A percentile compares a stretch with the other conserved stretches of the same genome.
These are phyloP conservation scores for Neophaeococcomyces aloes DNA, from an alignment of 2,329 filamentous ascomycete genomes.

Conservation along the genomic window DNA sequence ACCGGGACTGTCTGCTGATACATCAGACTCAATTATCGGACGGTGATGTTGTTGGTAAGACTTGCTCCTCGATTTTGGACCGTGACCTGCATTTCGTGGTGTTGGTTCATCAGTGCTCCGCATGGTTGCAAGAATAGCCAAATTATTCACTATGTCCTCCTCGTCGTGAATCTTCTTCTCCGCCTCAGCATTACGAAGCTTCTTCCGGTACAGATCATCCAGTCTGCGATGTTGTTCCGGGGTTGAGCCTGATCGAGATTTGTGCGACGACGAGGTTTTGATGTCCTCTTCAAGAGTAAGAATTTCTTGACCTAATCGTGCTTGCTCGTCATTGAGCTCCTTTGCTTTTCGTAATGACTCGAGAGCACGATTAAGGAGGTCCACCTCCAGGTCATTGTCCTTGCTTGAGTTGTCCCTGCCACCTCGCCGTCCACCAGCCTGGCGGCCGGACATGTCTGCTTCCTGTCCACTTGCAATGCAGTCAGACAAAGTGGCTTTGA, in stretches of 20 bases:
- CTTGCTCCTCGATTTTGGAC: slow-evolving; percentile 37
- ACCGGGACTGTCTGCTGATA: slow-evolving; percentile 36
- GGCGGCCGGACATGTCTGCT: slow-evolving; percentile 17
- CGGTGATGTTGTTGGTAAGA: slow-evolving; percentile 22
- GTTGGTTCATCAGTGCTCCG: slow-evolving; percentile 38
- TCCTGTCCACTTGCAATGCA: background rate
- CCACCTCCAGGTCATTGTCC: slow-evolving; percentile 19
- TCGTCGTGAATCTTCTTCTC: slow-evolving; percentile 41
- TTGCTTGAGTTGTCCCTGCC: slow-evolving; percentile 16
- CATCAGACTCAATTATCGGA: slow-evolving; percentile 31
- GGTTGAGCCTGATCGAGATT: slow-evolving; percentile 11
- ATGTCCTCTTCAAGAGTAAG: slow-evolving; percentile 35
- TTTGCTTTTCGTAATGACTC: slow-evolving; percentile 20
- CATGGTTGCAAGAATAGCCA: slow-evolving; percentile 40
- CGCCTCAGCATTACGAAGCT: slow-evolving; percentile 38
- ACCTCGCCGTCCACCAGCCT: slow-evolving; percentile 15
- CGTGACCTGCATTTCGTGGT: slow-evolving; percentile 27
- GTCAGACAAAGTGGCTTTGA: too few species aligned
- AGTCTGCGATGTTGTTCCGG: slow-evolving; percentile 26
- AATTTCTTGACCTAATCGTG: slow-evolving; percentile 31
- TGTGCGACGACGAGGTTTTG: slow-evolving; percentile 21
- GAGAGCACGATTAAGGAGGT: slow-evolving; percentile 16
- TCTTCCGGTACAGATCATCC: slow-evolving; percentile 36
- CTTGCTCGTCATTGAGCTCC: slow-evolving; percentile 17
- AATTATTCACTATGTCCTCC: slow-evolving; percentile 41